A percentile compares a stretch with the other conserved stretches of the same genome.
Conservation (phyloP, 306 rosid genomes). For the Neltuma alba region DNA sequence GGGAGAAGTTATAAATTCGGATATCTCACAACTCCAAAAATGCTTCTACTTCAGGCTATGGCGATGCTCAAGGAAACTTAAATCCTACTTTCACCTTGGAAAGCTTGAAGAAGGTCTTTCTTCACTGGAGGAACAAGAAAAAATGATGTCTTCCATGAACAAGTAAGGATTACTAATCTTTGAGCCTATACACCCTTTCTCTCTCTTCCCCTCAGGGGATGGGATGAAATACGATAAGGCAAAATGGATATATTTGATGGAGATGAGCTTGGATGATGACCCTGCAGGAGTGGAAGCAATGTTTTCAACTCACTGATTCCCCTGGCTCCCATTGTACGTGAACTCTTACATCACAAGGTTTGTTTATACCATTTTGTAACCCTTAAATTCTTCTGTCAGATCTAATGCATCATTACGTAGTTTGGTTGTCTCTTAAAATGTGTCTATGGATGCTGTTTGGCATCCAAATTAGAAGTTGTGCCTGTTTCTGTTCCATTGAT, state of each 20-base stretch:
- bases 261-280: slow-evolving; percentile 38
- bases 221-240: slow-evolving; percentile 1
- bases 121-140: slow-evolving; percentile 69
- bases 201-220: slow-evolving; percentile 13
- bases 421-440: neutral
- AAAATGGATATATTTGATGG: slow-evolving; percentile 26
- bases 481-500: neutral
- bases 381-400: neutral
- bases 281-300: slow-evolving; percentile 75
- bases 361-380: slow-evolving; percentile 26
- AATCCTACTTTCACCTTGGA: slow-evolving; percentile 76
- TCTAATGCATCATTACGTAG: neutral
- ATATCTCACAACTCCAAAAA: slow-evolving; percentile 53
- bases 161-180: slow-evolving; percentile 48
- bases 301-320: slow-evolving; percentile 69
- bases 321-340: slow-evolving; percentile 60
- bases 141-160: slow-evolving; percentile 50
- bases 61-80: slow-evolving; percentile 77
- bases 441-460: neutral
- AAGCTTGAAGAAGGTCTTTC: slow-evolving; percentile 91
- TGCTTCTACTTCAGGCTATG: slow-evolving; percentile 69
- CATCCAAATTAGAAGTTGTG: neutral
- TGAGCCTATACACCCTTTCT: slow-evolving; percentile 21
- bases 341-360: slow-evolving; percentile 81
- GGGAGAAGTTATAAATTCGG: slow-evolving; percentile 42